Conservation (phyloP, 2,329 filamentous ascomycete species). For the Verticillium alfalfae region DNA sequence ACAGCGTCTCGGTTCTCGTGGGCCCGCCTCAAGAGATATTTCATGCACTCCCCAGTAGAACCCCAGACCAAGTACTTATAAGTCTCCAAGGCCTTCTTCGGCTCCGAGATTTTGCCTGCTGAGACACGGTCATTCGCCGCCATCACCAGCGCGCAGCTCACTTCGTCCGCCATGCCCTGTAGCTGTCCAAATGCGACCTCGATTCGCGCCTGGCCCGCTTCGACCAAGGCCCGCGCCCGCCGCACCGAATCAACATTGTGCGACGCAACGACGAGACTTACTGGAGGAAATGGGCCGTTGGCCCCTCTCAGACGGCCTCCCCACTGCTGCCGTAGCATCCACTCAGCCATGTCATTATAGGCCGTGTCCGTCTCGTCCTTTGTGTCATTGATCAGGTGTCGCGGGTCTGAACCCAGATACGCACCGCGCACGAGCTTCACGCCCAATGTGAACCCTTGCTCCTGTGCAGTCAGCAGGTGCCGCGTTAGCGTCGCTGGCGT, state of each 20-base stretch:
- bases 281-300: slow-evolving; percentile 44
- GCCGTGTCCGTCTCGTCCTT: slow-evolving; percentile 65
- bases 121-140: slow-evolving; percentile 4
- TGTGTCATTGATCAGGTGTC: slow-evolving; percentile 65
- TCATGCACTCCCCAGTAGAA: slow-evolving; percentile 74
- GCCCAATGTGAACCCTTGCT: slow-evolving; percentile 61
- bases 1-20: slow-evolving; percentile 72
- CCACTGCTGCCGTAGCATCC: slow-evolving; percentile 62
- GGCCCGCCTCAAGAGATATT: slow-evolving; percentile 59
- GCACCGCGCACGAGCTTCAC: slow-evolving; percentile 73
- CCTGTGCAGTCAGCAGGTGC: slow-evolving; percentile 54
- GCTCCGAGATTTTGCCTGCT: neutral
- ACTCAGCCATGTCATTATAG: slow-evolving; percentile 67
- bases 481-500: slow-evolving; percentile 49
- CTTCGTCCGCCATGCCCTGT: slow-evolving; percentile 81
- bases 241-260: slow-evolving; percentile 74
- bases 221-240: slow-evolving; percentile 46
- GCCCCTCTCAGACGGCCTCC: slow-evolving; percentile 20
- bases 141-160: slow-evolving; percentile 59
- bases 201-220: slow-evolving; percentile 33
- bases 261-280: slow-evolving; percentile 68
- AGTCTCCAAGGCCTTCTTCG: slow-evolving; percentile 24
- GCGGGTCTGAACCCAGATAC: slow-evolving; percentile 65
- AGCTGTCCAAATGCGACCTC: slow-evolving; percentile 28
- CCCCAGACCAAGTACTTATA: slow-evolving; percentile 70